Evolutionary conservation across 2,329 filamentous ascomycete species (phyloP).

Genomic region (Claviceps humidiphila): DNA sequence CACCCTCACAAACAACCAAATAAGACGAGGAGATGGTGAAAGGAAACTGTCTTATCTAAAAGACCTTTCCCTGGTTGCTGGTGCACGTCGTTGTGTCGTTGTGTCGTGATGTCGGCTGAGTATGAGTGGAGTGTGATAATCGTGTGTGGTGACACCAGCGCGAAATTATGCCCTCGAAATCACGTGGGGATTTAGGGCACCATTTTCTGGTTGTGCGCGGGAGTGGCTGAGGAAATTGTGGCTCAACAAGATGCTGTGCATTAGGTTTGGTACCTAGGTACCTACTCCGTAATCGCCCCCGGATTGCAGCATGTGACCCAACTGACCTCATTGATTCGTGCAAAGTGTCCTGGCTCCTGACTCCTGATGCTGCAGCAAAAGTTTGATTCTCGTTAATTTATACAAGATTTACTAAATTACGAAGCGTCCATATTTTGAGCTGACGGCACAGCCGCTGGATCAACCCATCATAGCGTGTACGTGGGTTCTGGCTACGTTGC

Average conservation of each 20-base stretch:
- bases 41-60: conserved; percentile 31
- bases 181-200: conserved; percentile 24
- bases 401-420: too few species aligned
- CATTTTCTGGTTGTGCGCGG: not conserved
- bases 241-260: not conserved
- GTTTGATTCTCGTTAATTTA: not conserved
- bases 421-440: not conserved
- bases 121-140: conserved; percentile 21
- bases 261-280: too few species aligned
- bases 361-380: not conserved
- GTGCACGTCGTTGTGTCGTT: conserved; percentile 26
- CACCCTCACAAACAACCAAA: conserved; percentile 34
- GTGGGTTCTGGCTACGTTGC: too few species aligned
- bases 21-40: conserved; percentile 25
- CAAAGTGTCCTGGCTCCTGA: too few species aligned
- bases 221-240: conserved; percentile 2
- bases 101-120: conserved; percentile 16
- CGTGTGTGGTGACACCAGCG: conserved; percentile 21
- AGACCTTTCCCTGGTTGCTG: conserved; percentile 29
- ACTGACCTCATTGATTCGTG: too few species aligned
- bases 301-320: too few species aligned
- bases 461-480: too few species aligned
- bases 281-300: too few species aligned
- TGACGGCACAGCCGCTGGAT: not conserved
- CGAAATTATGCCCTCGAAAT: conserved; percentile 23